Evolutionary conservation across 106 monocot genomes (phyloP).

Genomic region (Alisma plantagoaquatica): DNA sequence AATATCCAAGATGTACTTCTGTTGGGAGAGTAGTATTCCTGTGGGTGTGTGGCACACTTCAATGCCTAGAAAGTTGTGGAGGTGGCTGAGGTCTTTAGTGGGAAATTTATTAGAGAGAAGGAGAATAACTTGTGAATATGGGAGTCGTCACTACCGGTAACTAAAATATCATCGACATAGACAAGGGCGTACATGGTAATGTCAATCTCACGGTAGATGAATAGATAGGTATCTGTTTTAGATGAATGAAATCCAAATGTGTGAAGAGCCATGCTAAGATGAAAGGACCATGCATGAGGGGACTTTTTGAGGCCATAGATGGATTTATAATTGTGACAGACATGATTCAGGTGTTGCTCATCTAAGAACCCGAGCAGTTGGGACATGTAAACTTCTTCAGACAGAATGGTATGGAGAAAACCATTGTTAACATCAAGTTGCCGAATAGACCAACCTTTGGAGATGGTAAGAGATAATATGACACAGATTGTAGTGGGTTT

Average conservation of each 20-base stretch:
- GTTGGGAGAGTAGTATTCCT: neutral
- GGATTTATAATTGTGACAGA: neutral
- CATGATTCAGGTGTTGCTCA: neutral
- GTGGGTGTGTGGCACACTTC: neutral
- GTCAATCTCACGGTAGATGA: neutral
- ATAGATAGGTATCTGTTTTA: neutral
- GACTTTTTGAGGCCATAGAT: conserved; percentile 3
- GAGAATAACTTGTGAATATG: neutral
- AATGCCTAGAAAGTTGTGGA: neutral
- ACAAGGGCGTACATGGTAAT: neutral
- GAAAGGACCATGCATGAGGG: neutral
- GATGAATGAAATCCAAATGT: neutral
- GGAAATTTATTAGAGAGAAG: neutral
- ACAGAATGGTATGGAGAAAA: neutral
- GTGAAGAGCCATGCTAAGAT: neutral
- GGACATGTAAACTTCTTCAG: neutral
- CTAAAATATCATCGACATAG: neutral
- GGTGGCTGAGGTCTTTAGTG: neutral
- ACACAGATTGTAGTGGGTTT: neutral
- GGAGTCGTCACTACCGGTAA: neutral
- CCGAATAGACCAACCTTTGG: neutral
- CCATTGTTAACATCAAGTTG: conserved; percentile 4
- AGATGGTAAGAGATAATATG: neutral
- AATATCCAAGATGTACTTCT: neutral
- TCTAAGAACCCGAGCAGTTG: conserved; percentile 4